These are phyloP conservation scores for Hypoxylon intermedium DNA, from an alignment of 495 filamentous ascomycete genomes.

Conservation along the genomic window DNA sequence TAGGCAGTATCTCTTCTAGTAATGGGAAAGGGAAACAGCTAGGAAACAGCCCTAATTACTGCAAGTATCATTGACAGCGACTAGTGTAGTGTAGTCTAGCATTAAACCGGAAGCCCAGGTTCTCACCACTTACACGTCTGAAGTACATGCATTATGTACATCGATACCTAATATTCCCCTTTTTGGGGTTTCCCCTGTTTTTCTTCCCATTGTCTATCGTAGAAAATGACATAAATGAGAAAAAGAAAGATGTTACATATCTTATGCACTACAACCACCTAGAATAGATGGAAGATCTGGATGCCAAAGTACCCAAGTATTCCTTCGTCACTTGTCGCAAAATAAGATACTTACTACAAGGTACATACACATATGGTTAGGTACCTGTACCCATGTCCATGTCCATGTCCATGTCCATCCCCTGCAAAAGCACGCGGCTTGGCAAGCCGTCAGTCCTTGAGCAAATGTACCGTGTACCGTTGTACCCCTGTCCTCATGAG, in stretches of 20 bases:
- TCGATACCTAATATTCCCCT: conserved; percentile 6
- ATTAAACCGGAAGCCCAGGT: conserved; percentile 18
- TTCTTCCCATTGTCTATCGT: conserved; percentile 3
- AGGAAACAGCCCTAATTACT: conserved; percentile 36
- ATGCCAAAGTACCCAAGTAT: conserved; percentile 11
- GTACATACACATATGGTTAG: conserved; percentile 6
- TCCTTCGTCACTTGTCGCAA: conserved; percentile 3
- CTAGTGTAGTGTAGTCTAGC: too few relatives aligned
- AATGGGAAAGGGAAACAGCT: conserved; percentile 9
- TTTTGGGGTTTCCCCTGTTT: not conserved
- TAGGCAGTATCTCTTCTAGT: conserved; percentile 12
- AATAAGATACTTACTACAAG: conserved; percentile 18
- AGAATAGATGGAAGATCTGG: not conserved
- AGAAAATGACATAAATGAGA: not conserved
- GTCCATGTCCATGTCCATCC: conserved; percentile 13
- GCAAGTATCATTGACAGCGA: conserved; percentile 24
- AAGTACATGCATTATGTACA: not conserved
- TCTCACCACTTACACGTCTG: not conserved
- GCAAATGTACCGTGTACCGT: conserved; percentile 25
- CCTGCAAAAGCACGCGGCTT: conserved; percentile 32
- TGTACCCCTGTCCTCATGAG: conserved; percentile 33
- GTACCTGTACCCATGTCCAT: conserved; percentile 23
- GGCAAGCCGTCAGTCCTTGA: conserved; percentile 30
- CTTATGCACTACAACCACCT: not conserved
- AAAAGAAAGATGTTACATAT: not conserved